Conservation (phyloP, 352 stramenopile species). For the Plasmopara viticola region DNA sequence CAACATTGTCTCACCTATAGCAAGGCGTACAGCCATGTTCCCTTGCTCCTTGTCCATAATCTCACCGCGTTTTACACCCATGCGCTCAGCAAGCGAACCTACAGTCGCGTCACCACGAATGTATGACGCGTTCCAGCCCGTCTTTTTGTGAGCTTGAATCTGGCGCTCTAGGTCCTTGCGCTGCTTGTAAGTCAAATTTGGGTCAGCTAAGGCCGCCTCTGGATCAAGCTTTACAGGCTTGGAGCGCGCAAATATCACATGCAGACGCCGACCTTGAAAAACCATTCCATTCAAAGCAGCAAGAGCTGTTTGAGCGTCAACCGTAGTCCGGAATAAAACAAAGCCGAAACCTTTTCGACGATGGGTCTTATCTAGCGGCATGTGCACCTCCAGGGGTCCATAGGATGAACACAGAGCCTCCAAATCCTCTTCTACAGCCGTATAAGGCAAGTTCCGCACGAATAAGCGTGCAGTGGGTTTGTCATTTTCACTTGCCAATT, state of each 20-base stretch:
- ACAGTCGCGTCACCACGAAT: slow-evolving; percentile 72
- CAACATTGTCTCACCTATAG: slow-evolving; percentile 96
- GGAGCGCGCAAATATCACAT: slow-evolving; percentile 88
- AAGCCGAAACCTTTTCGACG: slow-evolving; percentile 97
- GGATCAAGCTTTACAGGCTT: slow-evolving; percentile 62
- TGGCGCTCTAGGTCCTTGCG: slow-evolving; percentile 89
- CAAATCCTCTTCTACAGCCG: slow-evolving; percentile 95
- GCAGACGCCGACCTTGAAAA: slow-evolving; percentile 95
- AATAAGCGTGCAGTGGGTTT: slow-evolving; percentile 89
- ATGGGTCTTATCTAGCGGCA: slow-evolving; percentile 94
- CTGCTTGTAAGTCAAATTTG: slow-evolving; percentile 84
- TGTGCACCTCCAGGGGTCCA: slow-evolving; percentile 89
- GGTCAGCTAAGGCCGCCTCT: slow-evolving; percentile 47
- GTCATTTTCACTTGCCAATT: slow-evolving; percentile 20
- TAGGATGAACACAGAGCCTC: slow-evolving; percentile 86
- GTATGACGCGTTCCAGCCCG: slow-evolving; percentile 95
- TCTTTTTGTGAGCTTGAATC: slow-evolving; percentile 65
- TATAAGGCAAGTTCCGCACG: slow-evolving; percentile 96
- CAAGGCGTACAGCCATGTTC: slow-evolving; percentile 96
- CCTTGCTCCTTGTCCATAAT: slow-evolving; percentile 93
- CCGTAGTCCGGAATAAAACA: slow-evolving; percentile 90
- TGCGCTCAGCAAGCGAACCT: slow-evolving; percentile 68
- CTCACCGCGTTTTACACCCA: slow-evolving; percentile 91
- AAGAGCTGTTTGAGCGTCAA: slow-evolving; percentile 86
- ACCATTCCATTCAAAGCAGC: slow-evolving; percentile 88